Conservation (phyloP, 345 rosid genomes). For the Hibiscus mutabilis region DNA sequence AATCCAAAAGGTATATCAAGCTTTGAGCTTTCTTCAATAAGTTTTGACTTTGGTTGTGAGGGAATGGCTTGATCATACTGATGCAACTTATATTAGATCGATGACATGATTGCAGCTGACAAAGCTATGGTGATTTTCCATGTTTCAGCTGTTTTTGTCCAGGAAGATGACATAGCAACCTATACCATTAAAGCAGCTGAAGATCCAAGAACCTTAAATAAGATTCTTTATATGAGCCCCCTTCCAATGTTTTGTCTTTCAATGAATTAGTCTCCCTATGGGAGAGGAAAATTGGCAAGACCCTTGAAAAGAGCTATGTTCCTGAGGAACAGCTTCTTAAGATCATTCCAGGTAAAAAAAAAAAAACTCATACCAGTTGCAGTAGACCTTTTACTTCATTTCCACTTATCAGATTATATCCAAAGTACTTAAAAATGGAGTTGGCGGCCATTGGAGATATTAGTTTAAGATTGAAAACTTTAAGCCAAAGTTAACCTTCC, state of each 20-base stretch:
- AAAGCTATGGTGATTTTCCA: neutral
- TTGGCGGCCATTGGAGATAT: neutral
- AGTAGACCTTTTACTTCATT: neutral
- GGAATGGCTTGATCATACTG: neutral
- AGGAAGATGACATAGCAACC: conserved; percentile 50
- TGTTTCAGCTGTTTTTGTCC: conserved; percentile 33
- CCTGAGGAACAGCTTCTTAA: conserved; percentile 51
- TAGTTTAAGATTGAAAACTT: neutral
- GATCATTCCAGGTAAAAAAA: conserved; percentile 30
- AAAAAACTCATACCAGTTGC: neutral
- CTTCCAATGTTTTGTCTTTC: conserved; percentile 44
- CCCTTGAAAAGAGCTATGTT: conserved; percentile 45
- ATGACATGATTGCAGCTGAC: neutral
- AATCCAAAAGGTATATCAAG: conserved; percentile 42
- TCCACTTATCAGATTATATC: neutral
- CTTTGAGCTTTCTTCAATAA: neutral
- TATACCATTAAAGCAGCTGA: conserved; percentile 48
- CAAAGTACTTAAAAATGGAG: neutral
- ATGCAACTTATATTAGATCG: neutral
- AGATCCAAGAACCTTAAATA: conserved; percentile 59
- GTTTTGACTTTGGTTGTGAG: neutral
- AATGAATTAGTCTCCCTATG: conserved; percentile 53
- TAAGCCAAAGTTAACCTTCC: neutral
- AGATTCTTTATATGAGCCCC: conserved; percentile 47
- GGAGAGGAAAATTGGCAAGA: conserved; percentile 67